A percentile compares a stretch with the other conserved stretches of the same genome.
Conservation (phyloP, 2,329 filamentous ascomycete species). For the Hypoxylon sp. region DNA sequence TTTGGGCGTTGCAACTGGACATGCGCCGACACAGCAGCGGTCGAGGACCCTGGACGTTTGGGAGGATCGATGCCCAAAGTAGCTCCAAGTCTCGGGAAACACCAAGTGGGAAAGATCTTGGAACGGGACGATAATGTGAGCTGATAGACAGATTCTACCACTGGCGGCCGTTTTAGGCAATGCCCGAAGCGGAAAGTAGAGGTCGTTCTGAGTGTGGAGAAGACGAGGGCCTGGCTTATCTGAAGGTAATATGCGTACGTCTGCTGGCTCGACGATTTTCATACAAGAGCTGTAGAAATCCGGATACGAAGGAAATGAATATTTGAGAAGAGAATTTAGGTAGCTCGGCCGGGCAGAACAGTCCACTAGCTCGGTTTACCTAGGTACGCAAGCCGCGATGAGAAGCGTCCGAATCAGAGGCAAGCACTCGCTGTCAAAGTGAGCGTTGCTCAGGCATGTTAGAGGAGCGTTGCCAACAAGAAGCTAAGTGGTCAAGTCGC, state of each 20-base stretch:
- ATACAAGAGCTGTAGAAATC: conserved; percentile 56
- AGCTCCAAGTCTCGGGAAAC: conserved; percentile 50
- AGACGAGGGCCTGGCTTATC: conserved; percentile 57
- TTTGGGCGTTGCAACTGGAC: conserved; percentile 51
- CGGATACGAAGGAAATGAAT: conserved; percentile 47
- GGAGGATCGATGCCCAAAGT: conserved; percentile 46
- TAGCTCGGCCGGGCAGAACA: conserved; percentile 32
- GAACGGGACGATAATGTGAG: conserved; percentile 54
- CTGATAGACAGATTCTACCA: conserved; percentile 52
- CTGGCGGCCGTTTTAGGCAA: conserved; percentile 58
- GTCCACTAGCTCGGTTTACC: conserved; percentile 30
- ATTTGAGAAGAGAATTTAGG: conserved; percentile 37
- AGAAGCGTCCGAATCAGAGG: conserved; percentile 33
- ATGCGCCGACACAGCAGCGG: conserved; percentile 52
- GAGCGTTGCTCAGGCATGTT: conserved; percentile 38
- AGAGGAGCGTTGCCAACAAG: conserved; percentile 33
- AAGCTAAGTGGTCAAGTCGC: conserved; percentile 25
- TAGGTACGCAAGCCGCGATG: conserved; percentile 25
- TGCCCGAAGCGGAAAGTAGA: conserved; percentile 59
- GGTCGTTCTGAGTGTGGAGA: conserved; percentile 60
- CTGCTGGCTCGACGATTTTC: conserved; percentile 60
- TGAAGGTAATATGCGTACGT: conserved; percentile 57
- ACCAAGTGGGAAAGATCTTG: conserved; percentile 51
- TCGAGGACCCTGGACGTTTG: conserved; percentile 48
- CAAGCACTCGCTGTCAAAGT: conserved; percentile 44